A percentile compares a stretch with the other conserved stretches of the same genome.
phyloP scores from a whole-genome alignment of 306 rosid genomes.

The Neltuma alba region DNA sequence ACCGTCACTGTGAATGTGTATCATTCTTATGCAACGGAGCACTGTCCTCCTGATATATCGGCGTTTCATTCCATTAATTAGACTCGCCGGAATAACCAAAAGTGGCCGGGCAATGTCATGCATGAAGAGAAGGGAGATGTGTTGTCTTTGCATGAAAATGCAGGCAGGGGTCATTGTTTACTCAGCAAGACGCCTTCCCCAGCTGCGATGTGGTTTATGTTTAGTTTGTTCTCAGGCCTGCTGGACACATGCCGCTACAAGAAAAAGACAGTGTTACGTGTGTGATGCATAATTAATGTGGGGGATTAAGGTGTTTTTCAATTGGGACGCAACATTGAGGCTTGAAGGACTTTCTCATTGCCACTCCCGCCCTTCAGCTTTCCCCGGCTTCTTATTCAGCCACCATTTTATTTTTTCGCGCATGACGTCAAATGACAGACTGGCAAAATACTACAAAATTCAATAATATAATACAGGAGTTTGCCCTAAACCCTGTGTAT shows the following conservation, averaged over 20 bases:
- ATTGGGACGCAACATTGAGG: background rate
- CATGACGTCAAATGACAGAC: background rate
- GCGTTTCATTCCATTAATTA: background rate
- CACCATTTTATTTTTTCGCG: background rate
- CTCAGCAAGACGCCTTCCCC: background rate
- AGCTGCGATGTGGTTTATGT: no score
- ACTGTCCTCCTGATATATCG: background rate
- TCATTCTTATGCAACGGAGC: conserved; percentile 18
- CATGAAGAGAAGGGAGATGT: background rate
- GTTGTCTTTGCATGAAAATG: background rate
- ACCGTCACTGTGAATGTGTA: conserved; percentile 13
- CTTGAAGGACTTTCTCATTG: background rate
- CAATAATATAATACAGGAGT: no score
- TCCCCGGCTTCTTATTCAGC: background rate
- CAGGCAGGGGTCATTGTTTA: background rate
- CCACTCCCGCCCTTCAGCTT: background rate
- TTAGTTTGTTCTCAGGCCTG: no score
- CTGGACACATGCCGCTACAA: background rate
- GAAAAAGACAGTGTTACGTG: background rate
- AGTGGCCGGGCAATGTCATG: no score
- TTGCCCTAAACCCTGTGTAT: no score
- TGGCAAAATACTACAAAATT: background rate
- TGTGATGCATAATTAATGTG: background rate
- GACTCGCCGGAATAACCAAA: conserved; percentile 2
- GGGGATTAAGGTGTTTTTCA: background rate